Evolutionary conservation across 2,329 filamentous ascomycete genomes (phyloP).

Genomic region (Ceratocystiopsis sp.): DNA sequence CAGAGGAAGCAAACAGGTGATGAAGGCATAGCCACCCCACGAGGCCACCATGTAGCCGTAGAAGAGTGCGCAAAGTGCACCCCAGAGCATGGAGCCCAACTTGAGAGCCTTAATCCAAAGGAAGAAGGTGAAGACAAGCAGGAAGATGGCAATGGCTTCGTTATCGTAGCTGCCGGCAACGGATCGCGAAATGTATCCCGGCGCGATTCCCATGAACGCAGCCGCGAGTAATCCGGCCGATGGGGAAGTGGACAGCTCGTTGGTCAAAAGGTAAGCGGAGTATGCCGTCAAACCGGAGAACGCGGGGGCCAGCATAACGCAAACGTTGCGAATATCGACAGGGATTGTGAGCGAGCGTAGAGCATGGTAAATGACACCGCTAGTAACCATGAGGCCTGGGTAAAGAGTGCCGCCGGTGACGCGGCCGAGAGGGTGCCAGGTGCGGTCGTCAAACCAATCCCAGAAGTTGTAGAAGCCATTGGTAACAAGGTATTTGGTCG

Average conservation of each 20-base stretch:
- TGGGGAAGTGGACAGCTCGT: constrained; percentile 90
- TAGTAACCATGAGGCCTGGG: constrained; percentile 97
- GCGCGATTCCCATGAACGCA: constrained; percentile 91
- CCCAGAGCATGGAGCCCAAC: constrained; percentile 92
- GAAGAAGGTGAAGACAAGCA: constrained; percentile 96
- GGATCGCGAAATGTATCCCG: constrained; percentile 93
- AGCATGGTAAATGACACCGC: constrained; percentile 87
- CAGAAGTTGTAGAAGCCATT: constrained; percentile 98
- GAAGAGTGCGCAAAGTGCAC: constrained; percentile 81
- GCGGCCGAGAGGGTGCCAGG: constrained; percentile 96
- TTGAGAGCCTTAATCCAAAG: constrained; percentile 99
- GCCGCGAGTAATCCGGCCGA: constrained; percentile 91
- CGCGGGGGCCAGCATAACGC: constrained; percentile 83
- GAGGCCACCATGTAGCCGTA: constrained; percentile 99
- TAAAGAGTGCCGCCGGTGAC: constrained; percentile 98
- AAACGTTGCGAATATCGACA: constrained; percentile 97
- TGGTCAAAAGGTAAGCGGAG: constrained; percentile 86
- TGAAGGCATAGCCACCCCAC: constrained; percentile 99
- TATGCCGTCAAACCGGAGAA: constrained; percentile 90
- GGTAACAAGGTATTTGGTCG: constrained; percentile 91
- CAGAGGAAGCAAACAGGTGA: constrained; percentile 88
- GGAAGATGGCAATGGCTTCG: constrained; percentile 97
- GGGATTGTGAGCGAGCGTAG: constrained; percentile 79
- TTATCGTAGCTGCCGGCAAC: constrained; percentile 96
- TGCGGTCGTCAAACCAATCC: constrained; percentile 99